Percentiles rank a stretch among this genome's conserved stretches.
These are phyloP conservation scores for Cyberlindnera subsufficiens DNA, from an alignment of 805 yeast species.

Conservation along the genomic window DNA sequence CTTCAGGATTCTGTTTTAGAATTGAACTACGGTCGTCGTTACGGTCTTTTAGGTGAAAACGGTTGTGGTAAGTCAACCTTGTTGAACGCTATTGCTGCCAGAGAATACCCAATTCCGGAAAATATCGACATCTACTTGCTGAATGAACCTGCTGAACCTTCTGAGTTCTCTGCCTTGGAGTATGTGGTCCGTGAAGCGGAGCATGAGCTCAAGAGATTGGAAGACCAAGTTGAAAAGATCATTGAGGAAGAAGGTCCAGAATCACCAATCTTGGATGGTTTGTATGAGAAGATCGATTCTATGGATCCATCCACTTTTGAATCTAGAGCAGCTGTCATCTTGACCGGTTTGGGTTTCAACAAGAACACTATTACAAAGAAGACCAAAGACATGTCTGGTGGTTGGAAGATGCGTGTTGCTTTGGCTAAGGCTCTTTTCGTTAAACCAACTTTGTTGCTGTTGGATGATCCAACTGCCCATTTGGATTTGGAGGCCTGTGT, in stretches of 20 bases:
- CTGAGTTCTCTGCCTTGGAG: slow-evolving; percentile 87
- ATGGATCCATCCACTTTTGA: slow-evolving; percentile 97
- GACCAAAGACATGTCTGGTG: slow-evolving; percentile 99
- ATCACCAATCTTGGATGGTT: slow-evolving; percentile 72
- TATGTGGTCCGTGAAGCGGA: slow-evolving; percentile 98
- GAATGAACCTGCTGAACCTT: slow-evolving; percentile 96
- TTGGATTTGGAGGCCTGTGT: slow-evolving; percentile 99
- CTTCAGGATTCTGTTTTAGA: slow-evolving; percentile 89
- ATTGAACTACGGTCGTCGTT: slow-evolving; percentile 94
- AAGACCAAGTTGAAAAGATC: slow-evolving; percentile 83
- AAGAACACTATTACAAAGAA: slow-evolving; percentile 79
- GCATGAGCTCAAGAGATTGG: slow-evolving; percentile 82
- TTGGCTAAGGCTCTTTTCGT: slow-evolving; percentile 96
- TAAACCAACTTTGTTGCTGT: slow-evolving; percentile 87
- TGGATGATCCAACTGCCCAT: slow-evolving; percentile 99
- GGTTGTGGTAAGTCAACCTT: slow-evolving; percentile 99
- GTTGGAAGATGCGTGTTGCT: slow-evolving; percentile 99
- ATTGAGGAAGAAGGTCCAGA: slow-evolving; percentile 94
- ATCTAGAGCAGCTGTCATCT: slow-evolving; percentile 90
- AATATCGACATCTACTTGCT: slow-evolving; percentile 85
- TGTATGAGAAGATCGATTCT: slow-evolving; percentile 92
- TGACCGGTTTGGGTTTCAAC: slow-evolving; percentile 97
- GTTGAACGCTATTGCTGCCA: slow-evolving; percentile 86
- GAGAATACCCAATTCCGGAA: slow-evolving; percentile 94
- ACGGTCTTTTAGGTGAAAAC: slow-evolving; percentile 95